These are phyloP conservation scores for Secale cereale DNA, from an alignment of 176 grass and related monocot species.

Conservation along the genomic window DNA sequence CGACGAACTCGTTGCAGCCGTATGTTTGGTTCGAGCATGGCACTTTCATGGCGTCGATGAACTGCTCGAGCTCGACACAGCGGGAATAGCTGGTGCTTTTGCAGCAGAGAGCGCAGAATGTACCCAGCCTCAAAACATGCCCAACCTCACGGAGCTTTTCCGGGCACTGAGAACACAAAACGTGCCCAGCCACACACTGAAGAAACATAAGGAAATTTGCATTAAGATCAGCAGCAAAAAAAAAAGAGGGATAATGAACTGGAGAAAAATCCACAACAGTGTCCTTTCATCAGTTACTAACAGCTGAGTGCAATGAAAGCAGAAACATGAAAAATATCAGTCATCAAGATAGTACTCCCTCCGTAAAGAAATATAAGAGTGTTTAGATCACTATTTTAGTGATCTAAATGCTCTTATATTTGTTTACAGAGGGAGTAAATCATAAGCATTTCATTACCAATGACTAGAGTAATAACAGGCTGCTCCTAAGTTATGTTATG, in stretches of 20 bases:
- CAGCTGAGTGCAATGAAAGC: too few species aligned
- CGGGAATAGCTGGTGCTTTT: neutral
- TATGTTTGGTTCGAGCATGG: slow-evolving; percentile 13
- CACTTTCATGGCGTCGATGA: neutral
- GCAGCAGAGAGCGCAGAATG: neutral
- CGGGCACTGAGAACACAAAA: neutral
- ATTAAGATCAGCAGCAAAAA: neutral
- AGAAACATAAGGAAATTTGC: neutral
- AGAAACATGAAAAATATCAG: too few species aligned
- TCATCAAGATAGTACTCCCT: too few species aligned
- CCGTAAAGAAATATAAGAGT: too few species aligned
- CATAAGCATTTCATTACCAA: too few species aligned
- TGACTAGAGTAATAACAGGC: too few species aligned
- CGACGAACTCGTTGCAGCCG: neutral
- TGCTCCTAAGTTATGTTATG: too few species aligned
- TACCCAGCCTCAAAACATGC: neutral
- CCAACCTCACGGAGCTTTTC: neutral
- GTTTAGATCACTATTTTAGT: too few species aligned
- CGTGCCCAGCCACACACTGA: slow-evolving; percentile 9
- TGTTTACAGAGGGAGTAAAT: too few species aligned
- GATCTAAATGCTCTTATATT: too few species aligned
- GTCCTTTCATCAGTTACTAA: neutral
- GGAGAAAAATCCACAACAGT: too few species aligned
- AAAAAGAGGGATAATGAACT: neutral
- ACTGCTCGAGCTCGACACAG: slow-evolving; percentile 9